Evolutionary conservation across 108 stramenopile genomes (phyloP).

Genomic region (Skeletonema potamos): DNA sequence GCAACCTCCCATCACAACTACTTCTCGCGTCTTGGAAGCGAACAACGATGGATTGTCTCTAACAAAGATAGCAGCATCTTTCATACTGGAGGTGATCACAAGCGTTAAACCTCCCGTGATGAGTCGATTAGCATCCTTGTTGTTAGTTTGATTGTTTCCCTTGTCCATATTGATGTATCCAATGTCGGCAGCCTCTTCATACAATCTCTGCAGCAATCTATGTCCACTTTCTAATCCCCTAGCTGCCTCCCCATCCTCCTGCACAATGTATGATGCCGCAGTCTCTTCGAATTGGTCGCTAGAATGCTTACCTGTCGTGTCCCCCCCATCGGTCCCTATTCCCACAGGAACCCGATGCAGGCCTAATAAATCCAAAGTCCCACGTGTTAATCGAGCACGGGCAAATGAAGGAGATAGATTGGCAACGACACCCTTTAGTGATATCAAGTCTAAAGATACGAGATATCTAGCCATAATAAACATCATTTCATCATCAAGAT

Average conservation of each 20-base stretch:
- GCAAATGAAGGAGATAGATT: slow-evolving; percentile 31
- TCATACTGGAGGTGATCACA: slow-evolving; percentile 47
- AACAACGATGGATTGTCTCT: slow-evolving; percentile 44
- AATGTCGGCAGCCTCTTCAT: slow-evolving; percentile 35
- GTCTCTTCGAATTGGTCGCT: slow-evolving; percentile 43
- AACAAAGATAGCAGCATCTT: slow-evolving; percentile 47
- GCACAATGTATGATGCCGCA: slow-evolving; percentile 43
- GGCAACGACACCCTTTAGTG: slow-evolving; percentile 39
- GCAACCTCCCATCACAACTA: slow-evolving; percentile 49
- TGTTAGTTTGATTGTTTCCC: slow-evolving; percentile 1
- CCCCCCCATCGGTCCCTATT: slow-evolving; percentile 50
- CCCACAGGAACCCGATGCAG: slow-evolving; percentile 46
- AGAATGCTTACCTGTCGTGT: slow-evolving; percentile 22
- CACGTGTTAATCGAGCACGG: slow-evolving; percentile 44
- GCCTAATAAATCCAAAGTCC: slow-evolving; percentile 45
- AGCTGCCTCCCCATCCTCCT: slow-evolving; percentile 44
- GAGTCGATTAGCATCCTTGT: slow-evolving; percentile 14
- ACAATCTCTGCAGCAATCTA: slow-evolving; percentile 42
- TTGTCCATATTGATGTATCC: slow-evolving; percentile 21
- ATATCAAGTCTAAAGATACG: slow-evolving; percentile 30
- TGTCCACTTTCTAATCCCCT: slow-evolving; percentile 34
- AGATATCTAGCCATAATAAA: slow-evolving; percentile 48
- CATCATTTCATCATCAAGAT: slow-evolving; percentile 56
- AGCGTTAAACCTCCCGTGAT: slow-evolving; percentile 33
- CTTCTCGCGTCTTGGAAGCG: slow-evolving; percentile 44